Base-by-base conservation (phyloP, 129 eudicot genomes). In the Erigeron canadensis region DNA sequence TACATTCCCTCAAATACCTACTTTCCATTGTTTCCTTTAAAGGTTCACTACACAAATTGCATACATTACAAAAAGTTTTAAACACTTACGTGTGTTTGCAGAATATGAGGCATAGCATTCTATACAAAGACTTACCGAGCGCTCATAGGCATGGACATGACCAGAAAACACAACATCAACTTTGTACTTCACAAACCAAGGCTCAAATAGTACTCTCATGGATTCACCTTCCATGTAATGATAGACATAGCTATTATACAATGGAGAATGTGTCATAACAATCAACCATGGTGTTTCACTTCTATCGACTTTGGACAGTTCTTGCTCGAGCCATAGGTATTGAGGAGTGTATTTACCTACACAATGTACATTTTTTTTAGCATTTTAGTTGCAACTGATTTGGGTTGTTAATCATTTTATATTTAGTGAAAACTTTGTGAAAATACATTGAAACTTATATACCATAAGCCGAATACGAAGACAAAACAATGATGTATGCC, bases 211-310 rank as follows among this genome's bases (percentile, higher is more conserved):
- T 8, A 84, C 87, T 77, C 93, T 81, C 89, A 87, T 84, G 17
- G 86, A 79, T 75, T 87, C 89, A 46, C 89, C 93, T 79, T 87
- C 93, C 89, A 84, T 84, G 57, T 87, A 84, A 64, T 87, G 93
- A 71, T 81, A 81, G 65, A 79, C 77, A 63, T 87, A 84, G 80
- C 89, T 84, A 70, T 87, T 87, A 54, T 87, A 87, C 82, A 83
- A 76, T 8, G 93, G 93, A 7, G 93, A 41, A 79, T 87, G 89
- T 67, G 78, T 23, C 56, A 87, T 79, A 65, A 84, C 88, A 62
- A 87, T 87, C 85, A 87, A 63, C 93, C 93, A 87, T 64, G 93
- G 85, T 17, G 89, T 87, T 79, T 84, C 89, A 1, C 80, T 76
- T 74, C 93, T 76, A 38, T 87, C 73, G 23, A 87, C 89, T 69